Conservation (phyloP, 1,284 basidiomycete genomes). For the Cutaneotrichosporon cyanovorans region DNA sequence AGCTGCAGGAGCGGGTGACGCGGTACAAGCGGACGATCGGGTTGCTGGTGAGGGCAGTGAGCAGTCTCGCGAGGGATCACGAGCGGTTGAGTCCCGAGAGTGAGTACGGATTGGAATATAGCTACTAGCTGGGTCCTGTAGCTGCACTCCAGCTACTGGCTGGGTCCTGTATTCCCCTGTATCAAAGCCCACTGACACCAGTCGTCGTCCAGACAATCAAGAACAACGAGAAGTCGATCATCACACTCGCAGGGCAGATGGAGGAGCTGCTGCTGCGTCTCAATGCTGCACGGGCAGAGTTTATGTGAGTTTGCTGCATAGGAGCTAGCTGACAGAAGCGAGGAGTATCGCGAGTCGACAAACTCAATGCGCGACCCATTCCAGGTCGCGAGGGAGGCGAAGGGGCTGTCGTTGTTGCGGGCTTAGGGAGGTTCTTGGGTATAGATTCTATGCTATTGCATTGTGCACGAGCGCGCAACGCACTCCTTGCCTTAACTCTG, state of each 20-base stretch:
- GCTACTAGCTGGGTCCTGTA: no score
- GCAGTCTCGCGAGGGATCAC: conserved; percentile 24
- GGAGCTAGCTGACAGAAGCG: conserved; percentile 13
- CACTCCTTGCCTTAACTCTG: no score
- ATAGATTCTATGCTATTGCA: no score
- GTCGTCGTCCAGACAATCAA: conserved; percentile 40
- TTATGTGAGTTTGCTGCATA: conserved; percentile 22
- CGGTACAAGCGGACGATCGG: conserved; percentile 37
- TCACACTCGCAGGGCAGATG: conserved; percentile 34
- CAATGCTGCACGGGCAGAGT: conserved; percentile 25
- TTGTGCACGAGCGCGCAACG: no score
- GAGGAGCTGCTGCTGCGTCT: conserved; percentile 33
- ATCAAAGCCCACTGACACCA: conserved; percentile 2
- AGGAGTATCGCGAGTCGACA: conserved; percentile 33
- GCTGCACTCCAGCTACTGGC: no score
- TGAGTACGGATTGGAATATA: no score
- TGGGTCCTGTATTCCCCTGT: no score
- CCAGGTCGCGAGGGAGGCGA: conserved; percentile 38
- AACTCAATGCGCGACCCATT: conserved; percentile 40
- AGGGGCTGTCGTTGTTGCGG: conserved; percentile 19
- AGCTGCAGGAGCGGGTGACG: conserved; percentile 30
- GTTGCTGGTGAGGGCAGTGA: conserved; percentile 34
- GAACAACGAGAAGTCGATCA: conserved; percentile 37
- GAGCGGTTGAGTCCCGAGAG: conserved; percentile 34
- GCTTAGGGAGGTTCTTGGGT: no score